Evolutionary conservation across 768 basidiomycete species (phyloP).

Genomic region (Russula dissimulans): DNA sequence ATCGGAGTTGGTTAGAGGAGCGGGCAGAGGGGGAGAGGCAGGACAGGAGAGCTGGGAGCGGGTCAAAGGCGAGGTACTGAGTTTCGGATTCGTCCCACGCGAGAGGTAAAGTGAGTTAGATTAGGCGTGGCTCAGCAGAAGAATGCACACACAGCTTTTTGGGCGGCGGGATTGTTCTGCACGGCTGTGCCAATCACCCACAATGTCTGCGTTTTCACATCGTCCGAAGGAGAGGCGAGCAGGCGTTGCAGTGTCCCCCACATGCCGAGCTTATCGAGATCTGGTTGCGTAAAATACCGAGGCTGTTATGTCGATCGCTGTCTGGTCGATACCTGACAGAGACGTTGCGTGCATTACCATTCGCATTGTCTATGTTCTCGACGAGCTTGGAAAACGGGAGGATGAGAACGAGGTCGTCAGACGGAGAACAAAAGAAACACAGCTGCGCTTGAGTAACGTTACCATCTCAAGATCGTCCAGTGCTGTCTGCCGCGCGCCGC

Average conservation of each 20-base stretch:
- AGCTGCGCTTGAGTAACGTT: constrained; percentile 18
- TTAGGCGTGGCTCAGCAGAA: neutral
- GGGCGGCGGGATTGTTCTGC: constrained; percentile 84
- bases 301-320: too few relatives aligned
- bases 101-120: neutral
- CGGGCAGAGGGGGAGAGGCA: constrained; percentile 48
- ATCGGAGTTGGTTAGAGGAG: constrained; percentile 42
- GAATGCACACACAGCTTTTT: constrained; percentile 48
- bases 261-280: constrained; percentile 64
- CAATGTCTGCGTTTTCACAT: constrained; percentile 55
- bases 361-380: constrained; percentile 87
- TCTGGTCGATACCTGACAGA: neutral
- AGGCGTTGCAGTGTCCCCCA: constrained; percentile 70
- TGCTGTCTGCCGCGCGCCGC: constrained; percentile 54
- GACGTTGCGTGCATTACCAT: constrained; percentile 37
- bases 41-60: constrained; percentile 52
- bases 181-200: constrained; percentile 88
- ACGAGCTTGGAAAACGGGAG: constrained; percentile 43
- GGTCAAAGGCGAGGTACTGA: constrained; percentile 57
- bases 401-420: neutral
- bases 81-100: too few relatives aligned
- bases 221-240: constrained; percentile 49
- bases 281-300: constrained; percentile 28
- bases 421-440: neutral
- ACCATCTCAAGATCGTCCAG: constrained; percentile 88